Conservation (phyloP, 164 flowering plant species). For the Akebia trifoliata region DNA sequence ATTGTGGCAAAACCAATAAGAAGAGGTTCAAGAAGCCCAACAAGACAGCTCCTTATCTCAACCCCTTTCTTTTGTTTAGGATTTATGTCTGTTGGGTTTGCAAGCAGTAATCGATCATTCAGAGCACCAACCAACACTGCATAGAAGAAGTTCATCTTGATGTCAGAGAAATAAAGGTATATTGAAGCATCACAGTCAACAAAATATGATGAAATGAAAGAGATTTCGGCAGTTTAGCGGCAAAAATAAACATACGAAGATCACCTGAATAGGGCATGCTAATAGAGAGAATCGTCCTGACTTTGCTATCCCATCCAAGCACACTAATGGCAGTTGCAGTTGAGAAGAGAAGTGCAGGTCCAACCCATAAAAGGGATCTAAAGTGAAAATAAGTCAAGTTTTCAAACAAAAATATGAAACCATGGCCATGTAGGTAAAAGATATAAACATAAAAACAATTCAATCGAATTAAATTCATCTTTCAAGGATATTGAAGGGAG, state of each 20-base stretch:
- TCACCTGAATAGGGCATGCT: slow-evolving; percentile 84
- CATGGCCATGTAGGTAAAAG: neutral
- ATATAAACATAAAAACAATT: slow-evolving; percentile 2
- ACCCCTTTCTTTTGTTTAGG: slow-evolving; percentile 88
- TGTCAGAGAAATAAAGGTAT: neutral
- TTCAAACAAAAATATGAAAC: slow-evolving; percentile 6
- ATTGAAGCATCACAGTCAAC: neutral
- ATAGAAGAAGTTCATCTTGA: slow-evolving; percentile 14
- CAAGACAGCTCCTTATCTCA: slow-evolving; percentile 88
- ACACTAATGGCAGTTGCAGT: slow-evolving; percentile 72
- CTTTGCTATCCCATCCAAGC: slow-evolving; percentile 99
- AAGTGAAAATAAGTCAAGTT: slow-evolving; percentile 61
- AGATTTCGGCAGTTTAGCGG: neutral
- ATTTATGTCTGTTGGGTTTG: slow-evolving; percentile 76
- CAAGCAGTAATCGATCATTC: slow-evolving; percentile 89
- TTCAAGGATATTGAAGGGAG: slow-evolving; percentile 96
- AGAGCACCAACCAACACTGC: slow-evolving; percentile 91
- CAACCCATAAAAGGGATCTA: slow-evolving; percentile 98
- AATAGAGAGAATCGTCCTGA: slow-evolving; percentile 78
- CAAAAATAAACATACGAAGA: neutral
- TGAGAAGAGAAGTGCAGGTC: slow-evolving; percentile 96
- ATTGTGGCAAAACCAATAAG: slow-evolving; percentile 94
- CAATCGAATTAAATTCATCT: neutral
- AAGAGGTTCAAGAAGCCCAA: slow-evolving; percentile 99
- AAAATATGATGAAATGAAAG: neutral